A percentile compares a stretch with the other conserved stretches of the same genome.
Evolutionary conservation across 2,329 filamentous ascomycete species (phyloP).

Genomic region (Chaetomium sp.): DNA sequence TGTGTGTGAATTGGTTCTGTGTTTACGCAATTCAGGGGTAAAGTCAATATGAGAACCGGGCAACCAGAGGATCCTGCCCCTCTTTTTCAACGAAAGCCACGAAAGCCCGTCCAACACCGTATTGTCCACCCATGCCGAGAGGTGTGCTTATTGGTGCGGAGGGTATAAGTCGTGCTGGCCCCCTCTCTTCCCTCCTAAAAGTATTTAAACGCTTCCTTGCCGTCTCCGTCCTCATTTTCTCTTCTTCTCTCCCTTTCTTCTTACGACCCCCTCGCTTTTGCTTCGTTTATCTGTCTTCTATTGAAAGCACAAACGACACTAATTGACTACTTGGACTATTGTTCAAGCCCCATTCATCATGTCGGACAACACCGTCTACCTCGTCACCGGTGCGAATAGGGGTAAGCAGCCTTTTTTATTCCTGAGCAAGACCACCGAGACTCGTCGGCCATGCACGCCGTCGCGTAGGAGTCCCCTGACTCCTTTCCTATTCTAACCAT

Average conservation of each 20-base stretch:
- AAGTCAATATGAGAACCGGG: not conserved
- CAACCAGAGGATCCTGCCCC: slow-evolving; percentile 5
- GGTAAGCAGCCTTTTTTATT: slow-evolving; percentile 16
- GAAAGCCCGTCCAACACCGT: not conserved
- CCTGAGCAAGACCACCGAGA: too few relatives aligned
- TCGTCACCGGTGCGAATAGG: slow-evolving; percentile 28
- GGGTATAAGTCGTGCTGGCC: slow-evolving; percentile 7
- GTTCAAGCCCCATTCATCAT: slow-evolving; percentile 11
- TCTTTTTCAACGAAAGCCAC: not conserved
- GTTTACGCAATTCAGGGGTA: slow-evolving; percentile 10
- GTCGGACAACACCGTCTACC: slow-evolving; percentile 25
- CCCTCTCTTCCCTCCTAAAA: not conserved
- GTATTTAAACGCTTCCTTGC: slow-evolving; percentile 11
- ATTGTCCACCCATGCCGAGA: not conserved
- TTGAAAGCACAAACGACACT: not conserved
- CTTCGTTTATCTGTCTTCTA: not conserved
- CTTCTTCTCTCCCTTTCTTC: not conserved
- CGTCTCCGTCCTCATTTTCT: slow-evolving; percentile 1
- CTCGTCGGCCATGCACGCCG: too few relatives aligned
- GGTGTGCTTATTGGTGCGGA: slow-evolving; percentile 12
- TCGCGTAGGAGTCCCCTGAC: too few relatives aligned
- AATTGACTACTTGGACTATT: too few relatives aligned
- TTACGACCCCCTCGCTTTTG: not conserved
- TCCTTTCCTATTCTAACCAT: not conserved
- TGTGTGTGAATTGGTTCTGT: not conserved